Conservation (phyloP, 164 flowering plant species). For the Liriodendron chinense region DNA sequence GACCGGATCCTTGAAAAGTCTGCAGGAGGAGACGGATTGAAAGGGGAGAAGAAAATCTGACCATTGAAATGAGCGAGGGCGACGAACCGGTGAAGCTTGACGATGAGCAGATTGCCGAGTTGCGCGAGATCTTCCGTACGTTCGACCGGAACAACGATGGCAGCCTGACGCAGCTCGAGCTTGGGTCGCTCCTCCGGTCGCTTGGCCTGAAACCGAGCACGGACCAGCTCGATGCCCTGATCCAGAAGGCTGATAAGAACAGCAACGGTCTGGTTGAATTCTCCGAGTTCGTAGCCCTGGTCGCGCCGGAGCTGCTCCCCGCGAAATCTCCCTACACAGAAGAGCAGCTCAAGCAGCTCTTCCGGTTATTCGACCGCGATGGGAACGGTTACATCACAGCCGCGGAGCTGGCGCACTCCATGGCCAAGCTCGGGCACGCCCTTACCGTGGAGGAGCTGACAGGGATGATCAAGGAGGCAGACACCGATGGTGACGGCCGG, state of each 20-base stretch:
- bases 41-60: background rate
- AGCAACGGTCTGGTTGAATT: constrained; percentile 81
- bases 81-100: constrained; percentile 39
- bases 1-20: background rate
- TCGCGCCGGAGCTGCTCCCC: constrained; percentile 69
- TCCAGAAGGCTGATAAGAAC: constrained; percentile 70
- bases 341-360: constrained; percentile 62
- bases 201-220: constrained; percentile 71
- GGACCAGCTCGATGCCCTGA: constrained; percentile 65
- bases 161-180: constrained; percentile 81
- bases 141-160: constrained; percentile 89
- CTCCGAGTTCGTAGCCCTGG: constrained; percentile 77
- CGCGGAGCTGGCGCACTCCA: constrained; percentile 63
- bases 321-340: constrained; percentile 70
- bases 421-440: constrained; percentile 67
- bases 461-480: constrained; percentile 72
- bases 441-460: constrained; percentile 54
- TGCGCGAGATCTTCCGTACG: constrained; percentile 75
- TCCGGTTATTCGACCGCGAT: constrained; percentile 55
- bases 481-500: constrained; percentile 66
- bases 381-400: constrained; percentile 65
- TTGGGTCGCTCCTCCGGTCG: constrained; percentile 76
- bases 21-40: background rate
- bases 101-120: constrained; percentile 74
- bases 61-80: background rate